phyloP scores from a whole-genome alignment of 352 stramenopile genomes.

The Thalassiosira exigua region DNA sequence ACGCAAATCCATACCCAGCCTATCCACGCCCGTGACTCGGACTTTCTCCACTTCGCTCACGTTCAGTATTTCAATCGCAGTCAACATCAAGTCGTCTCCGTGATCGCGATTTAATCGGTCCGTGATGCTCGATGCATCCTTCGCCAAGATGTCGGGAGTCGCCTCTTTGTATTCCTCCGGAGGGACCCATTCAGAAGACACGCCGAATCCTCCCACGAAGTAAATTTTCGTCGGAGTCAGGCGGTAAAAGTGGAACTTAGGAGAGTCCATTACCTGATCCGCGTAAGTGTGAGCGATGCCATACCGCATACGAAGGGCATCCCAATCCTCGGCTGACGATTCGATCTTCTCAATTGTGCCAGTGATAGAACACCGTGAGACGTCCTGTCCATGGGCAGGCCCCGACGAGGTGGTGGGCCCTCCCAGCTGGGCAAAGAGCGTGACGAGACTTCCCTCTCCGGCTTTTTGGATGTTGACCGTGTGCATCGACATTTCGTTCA shows the following conservation, averaged over 20 bases:
- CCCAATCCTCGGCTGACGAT: constrained; percentile 66
- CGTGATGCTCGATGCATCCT: constrained; percentile 84
- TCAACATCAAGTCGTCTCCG: constrained; percentile 78
- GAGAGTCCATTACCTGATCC: constrained; percentile 87
- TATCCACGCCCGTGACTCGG: constrained; percentile 86
- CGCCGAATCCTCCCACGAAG: constrained; percentile 89
- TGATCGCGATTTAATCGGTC: constrained; percentile 82
- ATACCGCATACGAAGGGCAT: constrained; percentile 84
- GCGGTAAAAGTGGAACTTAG: constrained; percentile 88
- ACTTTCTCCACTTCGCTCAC: constrained; percentile 74
- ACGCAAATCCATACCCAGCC: constrained; percentile 88
- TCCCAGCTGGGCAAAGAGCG: constrained; percentile 82
- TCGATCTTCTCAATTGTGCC: constrained; percentile 76
- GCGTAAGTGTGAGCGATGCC: constrained; percentile 87
- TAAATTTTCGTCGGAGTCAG: constrained; percentile 85
- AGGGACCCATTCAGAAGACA: constrained; percentile 87
- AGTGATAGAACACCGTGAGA: constrained; percentile 83
- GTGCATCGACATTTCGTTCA: constrained; percentile 88
- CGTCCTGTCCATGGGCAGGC: constrained; percentile 62
- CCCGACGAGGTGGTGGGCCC: constrained; percentile 32
- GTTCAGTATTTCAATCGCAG: constrained; percentile 83
- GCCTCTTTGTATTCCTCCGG: constrained; percentile 84
- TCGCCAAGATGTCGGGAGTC: constrained; percentile 87
- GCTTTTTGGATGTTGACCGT: constrained; percentile 86
- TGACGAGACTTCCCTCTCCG: constrained; percentile 59